Evolutionary conservation across 1,284 basidiomycete genomes (phyloP).

Genomic region (Apiotrichum laibachii): DNA sequence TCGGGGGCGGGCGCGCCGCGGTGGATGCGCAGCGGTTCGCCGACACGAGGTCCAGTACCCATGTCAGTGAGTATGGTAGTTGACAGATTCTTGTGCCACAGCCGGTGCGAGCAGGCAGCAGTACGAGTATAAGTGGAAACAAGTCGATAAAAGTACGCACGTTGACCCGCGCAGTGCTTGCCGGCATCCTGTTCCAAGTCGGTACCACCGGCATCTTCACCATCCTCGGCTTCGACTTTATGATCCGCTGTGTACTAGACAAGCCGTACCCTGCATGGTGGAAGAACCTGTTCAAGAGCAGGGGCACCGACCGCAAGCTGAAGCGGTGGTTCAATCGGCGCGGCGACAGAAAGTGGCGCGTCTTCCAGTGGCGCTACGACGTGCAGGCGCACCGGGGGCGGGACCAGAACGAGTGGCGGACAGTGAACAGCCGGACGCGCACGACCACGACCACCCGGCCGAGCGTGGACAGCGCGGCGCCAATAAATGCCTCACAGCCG

Average conservation of each 20-base stretch:
- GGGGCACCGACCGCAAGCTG: neutral
- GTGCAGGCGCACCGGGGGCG: too few relatives aligned
- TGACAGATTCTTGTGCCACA: neutral
- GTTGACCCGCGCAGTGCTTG: slow-evolving; percentile 35
- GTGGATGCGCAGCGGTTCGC: slow-evolving; percentile 22
- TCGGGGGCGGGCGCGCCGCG: slow-evolving; percentile 50
- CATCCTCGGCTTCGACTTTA: slow-evolving; percentile 37
- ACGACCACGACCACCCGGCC: too few relatives aligned
- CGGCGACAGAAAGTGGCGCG: too few relatives aligned
- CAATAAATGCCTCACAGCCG: too few relatives aligned
- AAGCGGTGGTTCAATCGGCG: too few relatives aligned
- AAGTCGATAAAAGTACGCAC: too few relatives aligned
- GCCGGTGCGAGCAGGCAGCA: neutral
- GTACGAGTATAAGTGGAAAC: neutral
- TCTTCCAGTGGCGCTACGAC: too few relatives aligned
- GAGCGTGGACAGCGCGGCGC: too few relatives aligned
- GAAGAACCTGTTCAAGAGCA: neutral
- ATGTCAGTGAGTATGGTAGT: slow-evolving; percentile 22
- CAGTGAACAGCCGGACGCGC: too few relatives aligned
- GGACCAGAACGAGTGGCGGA: too few relatives aligned
- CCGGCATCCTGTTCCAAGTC: slow-evolving; percentile 50
- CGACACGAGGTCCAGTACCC: slow-evolving; percentile 22
- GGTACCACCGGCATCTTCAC: slow-evolving; percentile 42
- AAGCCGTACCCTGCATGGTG: slow-evolving; percentile 23
- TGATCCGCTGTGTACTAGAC: slow-evolving; percentile 24